A percentile compares a stretch with the other conserved stretches of the same genome.
phyloP scores from a whole-genome alignment of 108 stramenopile species.

The Cylindrotheca closterium region DNA sequence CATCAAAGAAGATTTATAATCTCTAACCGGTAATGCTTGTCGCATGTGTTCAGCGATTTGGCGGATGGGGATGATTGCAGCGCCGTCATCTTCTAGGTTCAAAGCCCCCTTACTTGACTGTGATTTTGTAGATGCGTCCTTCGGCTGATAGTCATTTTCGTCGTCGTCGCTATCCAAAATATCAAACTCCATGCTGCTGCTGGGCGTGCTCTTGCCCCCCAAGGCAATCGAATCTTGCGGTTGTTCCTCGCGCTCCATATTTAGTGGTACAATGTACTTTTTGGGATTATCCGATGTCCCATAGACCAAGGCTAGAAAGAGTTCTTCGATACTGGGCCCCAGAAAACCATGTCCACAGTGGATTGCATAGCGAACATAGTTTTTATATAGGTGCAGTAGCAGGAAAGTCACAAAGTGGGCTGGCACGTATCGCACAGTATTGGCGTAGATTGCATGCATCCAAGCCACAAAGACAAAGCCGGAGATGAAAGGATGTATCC shows the following conservation, averaged over 20 bases:
- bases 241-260: slow-evolving; percentile 21
- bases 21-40: slow-evolving; percentile 18
- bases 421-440: slow-evolving; percentile 39
- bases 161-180: slow-evolving; percentile 8
- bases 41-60: slow-evolving; percentile 37
- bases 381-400: slow-evolving; percentile 38
- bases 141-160: neutral
- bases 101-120: too few species aligned
- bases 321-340: slow-evolving; percentile 41
- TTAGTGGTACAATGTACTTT: slow-evolving; percentile 22
- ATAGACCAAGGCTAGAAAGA: slow-evolving; percentile 27
- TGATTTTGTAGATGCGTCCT: neutral
- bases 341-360: slow-evolving; percentile 37
- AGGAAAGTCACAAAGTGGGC: slow-evolving; percentile 43
- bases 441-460: slow-evolving; percentile 55
- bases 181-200: neutral
- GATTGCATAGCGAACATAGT: slow-evolving; percentile 47
- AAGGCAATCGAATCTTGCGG: neutral
- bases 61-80: slow-evolving; percentile 4
- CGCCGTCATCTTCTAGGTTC: neutral
- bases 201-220: neutral
- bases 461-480: slow-evolving; percentile 47
- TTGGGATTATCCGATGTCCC: slow-evolving; percentile 15
- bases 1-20: slow-evolving; percentile 22
- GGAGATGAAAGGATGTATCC: slow-evolving; percentile 47